Conservation (phyloP, 495 filamentous ascomycete genomes). For the Neurospora sp. region DNA sequence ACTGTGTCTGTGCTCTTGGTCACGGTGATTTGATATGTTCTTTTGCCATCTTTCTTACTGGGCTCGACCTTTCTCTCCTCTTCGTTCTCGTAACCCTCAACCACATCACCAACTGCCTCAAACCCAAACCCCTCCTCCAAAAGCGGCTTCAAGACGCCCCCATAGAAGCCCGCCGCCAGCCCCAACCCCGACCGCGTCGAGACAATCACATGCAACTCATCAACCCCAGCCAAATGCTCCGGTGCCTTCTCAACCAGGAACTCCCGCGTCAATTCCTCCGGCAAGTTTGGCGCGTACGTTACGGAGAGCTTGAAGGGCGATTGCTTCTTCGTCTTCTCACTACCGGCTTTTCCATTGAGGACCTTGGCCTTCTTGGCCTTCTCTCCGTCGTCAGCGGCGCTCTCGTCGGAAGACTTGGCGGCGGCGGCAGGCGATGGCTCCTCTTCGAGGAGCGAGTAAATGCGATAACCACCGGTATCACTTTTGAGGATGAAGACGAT, state of each 20-base stretch:
- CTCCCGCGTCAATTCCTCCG: conserved; percentile 18
- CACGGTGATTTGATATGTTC: conserved; percentile 38
- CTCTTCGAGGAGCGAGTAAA: conserved; percentile 26
- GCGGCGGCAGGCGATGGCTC: not conserved
- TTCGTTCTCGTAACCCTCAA: not conserved
- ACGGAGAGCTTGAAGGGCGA: conserved; percentile 21
- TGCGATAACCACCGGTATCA: conserved; percentile 12
- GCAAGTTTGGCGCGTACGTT: conserved; percentile 14
- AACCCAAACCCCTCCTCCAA: conserved; percentile 24
- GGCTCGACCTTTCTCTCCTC: not conserved
- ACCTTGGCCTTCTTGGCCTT: not conserved
- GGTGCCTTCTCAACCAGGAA: conserved; percentile 24
- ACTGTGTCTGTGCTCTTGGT: conserved; percentile 53
- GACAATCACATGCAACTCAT: conserved; percentile 53
- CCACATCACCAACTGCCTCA: not conserved
- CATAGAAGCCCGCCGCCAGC: conserved; percentile 46
- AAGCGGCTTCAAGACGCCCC: conserved; percentile 47
- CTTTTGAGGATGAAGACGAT: conserved; percentile 23
- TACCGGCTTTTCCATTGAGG: not conserved
- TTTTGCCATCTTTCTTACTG: not conserved
- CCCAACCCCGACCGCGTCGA: conserved; percentile 66
- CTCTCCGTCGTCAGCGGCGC: not conserved
- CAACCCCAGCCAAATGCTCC: conserved; percentile 20
- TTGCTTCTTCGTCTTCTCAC: not conserved
- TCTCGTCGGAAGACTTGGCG: not conserved